Evolutionary conservation across 345 rosid genomes (phyloP), one percentile per base, ranked within the genome.

Genomic region (Melaleuca alternifolia): DNA sequence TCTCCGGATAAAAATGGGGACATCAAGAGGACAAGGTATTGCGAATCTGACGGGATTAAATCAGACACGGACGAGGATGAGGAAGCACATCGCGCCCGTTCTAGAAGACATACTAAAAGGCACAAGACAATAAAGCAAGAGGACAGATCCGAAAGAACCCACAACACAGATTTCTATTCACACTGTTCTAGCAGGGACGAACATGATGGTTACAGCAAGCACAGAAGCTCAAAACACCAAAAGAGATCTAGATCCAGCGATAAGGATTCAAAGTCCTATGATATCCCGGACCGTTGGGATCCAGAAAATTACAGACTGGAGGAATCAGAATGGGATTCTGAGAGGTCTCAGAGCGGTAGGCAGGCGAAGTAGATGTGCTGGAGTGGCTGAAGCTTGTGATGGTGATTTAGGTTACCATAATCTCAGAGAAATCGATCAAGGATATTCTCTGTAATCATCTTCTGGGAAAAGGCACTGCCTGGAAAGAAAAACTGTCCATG

Each of bases 1-100:
- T 87, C 91, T 82, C 50, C 51, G 28, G 90, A 89, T 86, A 89
- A 89, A 79, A 33, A 41, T 54, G 86, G 85, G 57, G 82, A 86
- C 51, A 3, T 14, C 21, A 88, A 86, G 84, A 86, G 76, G 65
- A 85, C 89, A 86, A 82, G 28, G 51, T 82, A 50, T 54, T 83
- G 51, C 85, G 88, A 28, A 85, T 53, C 82, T 77, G 75, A 61
- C 65, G 28, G 81, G 84, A 90, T 89, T 50, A 65, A 65, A 44
- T 87, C 85, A 11, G 84, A 84, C n/a, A 61, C 88, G 85, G 89
- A 88, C 52, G 83, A 71, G 82, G 91, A 89, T 23, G 44, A 59
- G 51, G 30, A 88, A 87, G 52, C 37, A 24, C 23, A 11, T 9
- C 48, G 6, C 28, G 86, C 26, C 83, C 83, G 10, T 65, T 15